phyloP scores from a whole-genome alignment of 768 basidiomycete species.

The Baorangia bicolor region DNA sequence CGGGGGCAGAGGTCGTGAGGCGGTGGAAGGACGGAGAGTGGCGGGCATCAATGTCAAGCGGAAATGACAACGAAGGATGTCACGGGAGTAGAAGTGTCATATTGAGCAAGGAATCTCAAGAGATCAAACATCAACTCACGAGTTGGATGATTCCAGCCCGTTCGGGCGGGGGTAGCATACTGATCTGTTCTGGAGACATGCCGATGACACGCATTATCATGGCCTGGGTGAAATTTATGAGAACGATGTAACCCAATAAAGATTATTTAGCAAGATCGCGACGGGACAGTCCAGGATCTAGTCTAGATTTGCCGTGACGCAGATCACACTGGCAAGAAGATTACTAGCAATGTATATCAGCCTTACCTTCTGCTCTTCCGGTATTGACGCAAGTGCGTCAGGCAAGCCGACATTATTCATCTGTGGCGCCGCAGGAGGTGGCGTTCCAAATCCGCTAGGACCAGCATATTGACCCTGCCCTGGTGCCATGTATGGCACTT shows the following conservation, averaged over 20 bases:
- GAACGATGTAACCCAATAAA: constrained; percentile 5
- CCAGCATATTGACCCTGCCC: constrained; percentile 20
- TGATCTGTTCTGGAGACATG: constrained; percentile 86
- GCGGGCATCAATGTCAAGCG: constrained; percentile 29
- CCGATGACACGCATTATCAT: constrained; percentile 76
- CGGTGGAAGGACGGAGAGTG: constrained; percentile 14
- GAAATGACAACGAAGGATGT: constrained; percentile 16
- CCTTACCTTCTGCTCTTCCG: constrained; percentile 67
- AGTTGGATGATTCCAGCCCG: constrained; percentile 79
- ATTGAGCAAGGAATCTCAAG: constrained; percentile 8
- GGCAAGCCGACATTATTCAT: constrained; percentile 34
- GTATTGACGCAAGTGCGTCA: constrained; percentile 56
- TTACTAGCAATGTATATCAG: constrained; percentile 8
- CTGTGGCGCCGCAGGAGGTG: constrained; percentile 23
- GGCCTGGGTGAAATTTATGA: constrained; percentile 40
- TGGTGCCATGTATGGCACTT: constrained; percentile 18
- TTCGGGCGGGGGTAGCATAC: constrained; percentile 68
- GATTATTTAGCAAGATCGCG: neutral
- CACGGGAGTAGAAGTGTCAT: constrained; percentile 5
- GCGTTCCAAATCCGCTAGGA: constrained; percentile 19
- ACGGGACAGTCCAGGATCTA: neutral
- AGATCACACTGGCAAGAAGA: constrained; percentile 7
- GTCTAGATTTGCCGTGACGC: neutral
- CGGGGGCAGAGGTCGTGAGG: constrained; percentile 2
- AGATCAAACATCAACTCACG: constrained; percentile 46